phyloP scores from a whole-genome alignment of 2,329 filamentous ascomycete genomes.

The Neofusicoccum kwambonambiense region DNA sequence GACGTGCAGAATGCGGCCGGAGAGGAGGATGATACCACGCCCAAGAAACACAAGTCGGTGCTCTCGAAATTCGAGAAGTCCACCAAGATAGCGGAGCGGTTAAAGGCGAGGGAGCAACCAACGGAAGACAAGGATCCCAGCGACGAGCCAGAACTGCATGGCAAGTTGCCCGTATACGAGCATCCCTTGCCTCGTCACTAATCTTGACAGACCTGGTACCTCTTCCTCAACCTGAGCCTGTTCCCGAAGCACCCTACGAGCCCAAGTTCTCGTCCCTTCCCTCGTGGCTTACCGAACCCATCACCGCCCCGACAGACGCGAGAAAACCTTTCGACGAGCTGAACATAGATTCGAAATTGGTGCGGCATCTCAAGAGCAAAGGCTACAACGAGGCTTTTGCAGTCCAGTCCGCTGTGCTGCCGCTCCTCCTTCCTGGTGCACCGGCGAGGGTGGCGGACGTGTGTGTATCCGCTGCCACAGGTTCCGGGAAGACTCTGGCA shows the following conservation, averaged over 20 bases:
- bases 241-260: slow-evolving; percentile 56
- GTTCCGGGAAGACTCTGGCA: slow-evolving; percentile 91
- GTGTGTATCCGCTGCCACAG: slow-evolving; percentile 87
- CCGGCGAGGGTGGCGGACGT: slow-evolving; percentile 70
- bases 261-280: slow-evolving; percentile 78
- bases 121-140: slow-evolving; percentile 24
- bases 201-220: slow-evolving; percentile 64
- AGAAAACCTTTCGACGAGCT: slow-evolving; percentile 63
- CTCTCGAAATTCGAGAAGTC: slow-evolving; percentile 48
- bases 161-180: slow-evolving; percentile 21
- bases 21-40: slow-evolving; percentile 28
- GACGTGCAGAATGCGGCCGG: slow-evolving; percentile 24
- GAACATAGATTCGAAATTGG: slow-evolving; percentile 60
- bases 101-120: slow-evolving; percentile 18
- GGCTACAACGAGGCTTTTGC: slow-evolving; percentile 72
- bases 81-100: slow-evolving; percentile 27
- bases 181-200: not conserved
- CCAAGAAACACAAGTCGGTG: slow-evolving; percentile 40
- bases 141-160: slow-evolving; percentile 51
- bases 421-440: slow-evolving; percentile 69
- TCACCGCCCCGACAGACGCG: slow-evolving; percentile 63
- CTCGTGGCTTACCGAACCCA: slow-evolving; percentile 73
- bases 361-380: slow-evolving; percentile 64
- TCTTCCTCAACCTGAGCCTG: slow-evolving; percentile 72
- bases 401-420: slow-evolving; percentile 76